Evolutionary conservation across 2,329 filamentous ascomycete genomes (phyloP).

Genomic region (Iodosphaeria phyllophila): DNA sequence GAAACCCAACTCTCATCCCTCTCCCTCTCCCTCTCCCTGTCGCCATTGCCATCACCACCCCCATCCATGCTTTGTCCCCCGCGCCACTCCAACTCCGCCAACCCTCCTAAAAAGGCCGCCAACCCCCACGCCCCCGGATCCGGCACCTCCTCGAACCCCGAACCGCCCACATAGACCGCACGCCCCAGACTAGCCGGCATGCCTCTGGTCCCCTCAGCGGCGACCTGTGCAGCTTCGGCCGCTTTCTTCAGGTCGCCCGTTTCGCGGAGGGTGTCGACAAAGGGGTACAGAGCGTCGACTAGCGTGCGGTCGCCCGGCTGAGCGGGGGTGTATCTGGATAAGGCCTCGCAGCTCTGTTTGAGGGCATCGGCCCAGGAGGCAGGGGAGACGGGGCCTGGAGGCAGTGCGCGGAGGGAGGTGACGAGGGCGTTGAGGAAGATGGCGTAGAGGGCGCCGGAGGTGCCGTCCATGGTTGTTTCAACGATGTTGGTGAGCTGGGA

Average conservation of each 20-base stretch:
- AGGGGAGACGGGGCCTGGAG: conserved; percentile 19
- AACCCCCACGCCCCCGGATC: conserved; percentile 56
- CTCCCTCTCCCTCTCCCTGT: no score
- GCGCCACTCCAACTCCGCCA: conserved; percentile 39
- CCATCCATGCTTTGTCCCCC: conserved; percentile 20
- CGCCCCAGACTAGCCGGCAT: conserved; percentile 83
- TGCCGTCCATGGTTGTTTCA: conserved; percentile 41
- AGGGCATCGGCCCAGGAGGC: conserved; percentile 43
- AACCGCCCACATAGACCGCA: conserved; percentile 65
- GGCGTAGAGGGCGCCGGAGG: conserved; percentile 43
- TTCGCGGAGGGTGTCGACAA: conserved; percentile 51
- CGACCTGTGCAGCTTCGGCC: conserved; percentile 54
- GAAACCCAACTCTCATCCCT: no score
- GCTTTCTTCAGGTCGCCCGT: conserved; percentile 53
- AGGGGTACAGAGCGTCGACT: conserved; percentile 77
- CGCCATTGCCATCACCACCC: no score
- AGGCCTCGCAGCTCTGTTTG: conserved; percentile 46
- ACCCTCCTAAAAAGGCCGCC: conserved; percentile 61
- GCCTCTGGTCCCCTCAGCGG: conserved; percentile 68
- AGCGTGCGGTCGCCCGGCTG: conserved; percentile 77
- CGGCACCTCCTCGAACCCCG: conserved; percentile 47
- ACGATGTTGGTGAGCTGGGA: conserved; percentile 32
- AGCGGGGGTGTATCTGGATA: conserved; percentile 77
- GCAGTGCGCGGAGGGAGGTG: conserved; percentile 31
- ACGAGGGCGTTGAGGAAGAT: conserved; percentile 83